Base-by-base conservation (phyloP, 2,329 filamentous ascomycete species). In the Colletotrichum sp. region DNA sequence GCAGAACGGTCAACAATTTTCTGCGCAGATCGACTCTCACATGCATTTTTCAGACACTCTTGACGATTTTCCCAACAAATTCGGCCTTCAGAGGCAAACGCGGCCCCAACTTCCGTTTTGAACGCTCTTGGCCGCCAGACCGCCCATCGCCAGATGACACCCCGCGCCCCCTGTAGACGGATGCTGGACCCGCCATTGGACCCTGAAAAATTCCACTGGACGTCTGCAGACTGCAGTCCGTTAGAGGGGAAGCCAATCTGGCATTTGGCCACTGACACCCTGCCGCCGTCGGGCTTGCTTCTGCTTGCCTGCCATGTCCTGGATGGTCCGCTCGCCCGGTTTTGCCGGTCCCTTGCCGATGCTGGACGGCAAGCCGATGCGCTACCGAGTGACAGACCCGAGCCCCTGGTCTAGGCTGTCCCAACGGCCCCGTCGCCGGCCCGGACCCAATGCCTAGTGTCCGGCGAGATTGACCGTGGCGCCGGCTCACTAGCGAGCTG, bases 61-160 rank as follows among this genome's bases (percentile, higher is more conserved):
- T 24, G 16, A 55, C 34, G 21, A 49, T 52, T 73, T 73, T 62
- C 73, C 72, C 73, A 76, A 76, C 73, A 76, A 76, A 73, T 76
- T 76, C 73, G 73, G 73, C 73, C 49, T 63, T 64, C 59, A 72
- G 64, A 62, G 70, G n/a, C 60, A 68, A 73, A 66, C 39, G 49
- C 72, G 70, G 70, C 70, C 73, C 73, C 73, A 76, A 68, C 69
- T 76, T 76, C 73, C 73, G 28, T 71, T 68, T 76, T 68, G 73
- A 75, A 76, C 55, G 36, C 73, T 76, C 73, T 73, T 76, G 73
- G 73, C 73, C 70, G 73, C 64, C 73, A 76, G 73, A 76, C 73
- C 73, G 73, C 73, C 73, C 73, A 76, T 76, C 73, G 70, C 69
- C 69, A 75, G 55, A 72, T 67, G 72, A 63, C 68, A 75, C 68